Base-by-base conservation (phyloP, 345 rosid genomes). In the Hibiscus trionum region DNA sequence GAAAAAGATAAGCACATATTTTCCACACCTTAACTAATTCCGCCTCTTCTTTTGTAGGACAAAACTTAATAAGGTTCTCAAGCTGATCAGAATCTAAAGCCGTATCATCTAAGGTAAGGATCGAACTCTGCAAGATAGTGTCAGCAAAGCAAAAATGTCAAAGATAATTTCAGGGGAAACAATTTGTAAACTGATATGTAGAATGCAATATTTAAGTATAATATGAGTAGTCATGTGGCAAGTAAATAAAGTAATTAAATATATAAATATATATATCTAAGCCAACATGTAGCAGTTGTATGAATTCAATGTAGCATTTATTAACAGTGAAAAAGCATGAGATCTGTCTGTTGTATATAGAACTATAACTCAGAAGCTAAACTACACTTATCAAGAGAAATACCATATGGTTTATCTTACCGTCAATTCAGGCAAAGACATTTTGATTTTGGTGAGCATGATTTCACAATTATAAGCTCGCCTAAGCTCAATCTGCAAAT, bases 391-490 rank as follows among this genome's bases (percentile, higher is more conserved):
- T 5, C 60, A 61, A 76, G 70, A 58, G 66, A 69, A 62, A 27
- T 29, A 68, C 52, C 53, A 62, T 8, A 77, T 31, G 39, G 27
- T 60, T 71, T 39, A 59, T 66, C 89, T 81, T 81, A 91, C 97
- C 95, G 82, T 85, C 76, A 89, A 79, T 55, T 89, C 89, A 76
- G 82, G 87, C 78, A 91, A 76, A 16, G 98, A 97, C 76, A 88
- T 83, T 86, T 91, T 91, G 72, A 91, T 89, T 80, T 89, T 91
- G 73, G 98, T 90, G 77, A 94, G 97, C 98, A 94, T 91, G 75
- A 94, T 94, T 80, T 94, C 98, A 73, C 98, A 91, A 75, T 94
- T 94, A 81, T 94, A 94, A 42, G 98, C 97, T 68, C 97, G 89
- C 75, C 96, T 85, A 78, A 90, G 98, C 5, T 94, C 98, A 84